Percentiles rank a stretch among this genome's conserved stretches.
phyloP scores from a whole-genome alignment of 176 grass and related monocot genomes.

The Panicum miliaceum region DNA sequence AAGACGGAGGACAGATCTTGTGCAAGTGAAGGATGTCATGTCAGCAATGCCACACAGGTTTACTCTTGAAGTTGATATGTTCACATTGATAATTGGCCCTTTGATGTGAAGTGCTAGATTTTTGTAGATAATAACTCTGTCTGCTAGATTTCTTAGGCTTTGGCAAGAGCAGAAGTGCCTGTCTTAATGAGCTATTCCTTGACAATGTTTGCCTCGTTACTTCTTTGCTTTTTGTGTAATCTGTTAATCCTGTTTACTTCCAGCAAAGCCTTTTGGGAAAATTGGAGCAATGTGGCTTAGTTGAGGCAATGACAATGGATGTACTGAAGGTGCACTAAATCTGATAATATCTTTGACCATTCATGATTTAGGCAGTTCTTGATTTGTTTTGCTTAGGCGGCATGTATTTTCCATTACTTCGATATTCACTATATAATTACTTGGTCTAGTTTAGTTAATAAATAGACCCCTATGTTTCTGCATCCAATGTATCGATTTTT shows the following conservation, averaged over 20 bases:
- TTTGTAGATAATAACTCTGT: not conserved
- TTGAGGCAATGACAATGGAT: not conserved
- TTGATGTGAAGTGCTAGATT: not conserved
- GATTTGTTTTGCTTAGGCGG: conserved; percentile 4
- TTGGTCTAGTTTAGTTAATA: not conserved
- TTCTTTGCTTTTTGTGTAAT: not conserved
- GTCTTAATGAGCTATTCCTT: not conserved
- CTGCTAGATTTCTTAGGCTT: not conserved
- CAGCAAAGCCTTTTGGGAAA: not conserved
- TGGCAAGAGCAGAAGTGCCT: not conserved
- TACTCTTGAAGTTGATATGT: not conserved
- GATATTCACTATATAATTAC: not conserved
- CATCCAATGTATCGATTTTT: not conserved
- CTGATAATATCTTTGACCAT: not conserved
- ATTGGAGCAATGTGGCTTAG: too few relatives aligned
- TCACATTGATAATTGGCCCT: not conserved
- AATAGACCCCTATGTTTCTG: not conserved
- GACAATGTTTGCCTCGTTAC: too few relatives aligned
- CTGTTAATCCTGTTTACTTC: not conserved
- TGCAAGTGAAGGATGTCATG: conserved; percentile 1
- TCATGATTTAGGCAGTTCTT: not conserved
- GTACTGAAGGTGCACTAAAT: not conserved
- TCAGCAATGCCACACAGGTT: not conserved
- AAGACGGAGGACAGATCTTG: not conserved
- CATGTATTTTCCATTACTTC: not conserved